These are phyloP conservation scores for Malassezia nana DNA, from an alignment of 1,284 basidiomycete species.

Conservation along the genomic window DNA sequence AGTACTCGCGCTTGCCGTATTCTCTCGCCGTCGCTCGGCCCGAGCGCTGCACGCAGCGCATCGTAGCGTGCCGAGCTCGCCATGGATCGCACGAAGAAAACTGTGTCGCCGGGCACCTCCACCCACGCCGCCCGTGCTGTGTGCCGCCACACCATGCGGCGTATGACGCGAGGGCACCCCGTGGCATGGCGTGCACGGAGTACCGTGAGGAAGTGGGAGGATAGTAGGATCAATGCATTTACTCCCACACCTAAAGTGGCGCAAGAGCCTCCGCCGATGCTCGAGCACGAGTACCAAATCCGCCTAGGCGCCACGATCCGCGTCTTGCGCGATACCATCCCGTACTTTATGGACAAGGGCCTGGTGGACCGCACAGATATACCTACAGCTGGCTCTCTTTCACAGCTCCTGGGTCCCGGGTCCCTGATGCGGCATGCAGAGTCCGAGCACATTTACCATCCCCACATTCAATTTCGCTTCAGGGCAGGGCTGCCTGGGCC, in stretches of 20 bases:
- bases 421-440: background rate
- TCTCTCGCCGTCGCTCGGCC: background rate
- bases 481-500: background rate
- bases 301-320: conserved; percentile 13
- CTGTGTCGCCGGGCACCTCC: background rate
- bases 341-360: conserved; percentile 12
- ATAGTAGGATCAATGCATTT: background rate
- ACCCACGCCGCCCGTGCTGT: background rate
- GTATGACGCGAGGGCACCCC: background rate
- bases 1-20: conserved; percentile 52
- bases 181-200: background rate
- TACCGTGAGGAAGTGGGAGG: background rate
- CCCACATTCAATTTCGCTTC: conserved; percentile 12
- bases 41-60: conserved; percentile 7
- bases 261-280: background rate
- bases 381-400: background rate
- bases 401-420: background rate
- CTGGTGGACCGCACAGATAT: conserved; percentile 5
- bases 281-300: conserved; percentile 18
- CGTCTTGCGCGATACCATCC: conserved; percentile 13
- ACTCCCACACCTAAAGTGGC: background rate
- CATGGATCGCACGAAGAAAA: background rate
- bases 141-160: background rate
- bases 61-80: conserved; percentile 5
- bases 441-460: conserved; percentile 7